phyloP scores from a whole-genome alignment of 129 eudicot species.

The Solidago caesia region DNA sequence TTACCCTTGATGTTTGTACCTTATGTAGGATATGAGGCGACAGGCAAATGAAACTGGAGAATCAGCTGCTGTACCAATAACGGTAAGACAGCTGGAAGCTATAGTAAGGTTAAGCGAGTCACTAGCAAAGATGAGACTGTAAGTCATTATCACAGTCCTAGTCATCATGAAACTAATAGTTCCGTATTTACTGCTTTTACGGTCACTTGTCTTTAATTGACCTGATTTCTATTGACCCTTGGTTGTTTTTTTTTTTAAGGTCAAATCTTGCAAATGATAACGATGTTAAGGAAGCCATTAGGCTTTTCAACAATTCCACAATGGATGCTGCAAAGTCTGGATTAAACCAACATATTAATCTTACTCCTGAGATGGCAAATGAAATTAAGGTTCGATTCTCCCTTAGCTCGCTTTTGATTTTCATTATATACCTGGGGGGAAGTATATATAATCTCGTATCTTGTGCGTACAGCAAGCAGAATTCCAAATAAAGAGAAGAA shows the following conservation, averaged over 20 bases:
- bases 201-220: neutral
- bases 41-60: conserved; percentile 97
- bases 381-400: conserved; percentile 73
- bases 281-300: conserved; percentile 74
- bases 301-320: conserved; percentile 77
- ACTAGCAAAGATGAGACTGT: conserved; percentile 92
- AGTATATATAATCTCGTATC: neutral
- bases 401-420: neutral
- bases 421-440: neutral
- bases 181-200: neutral
- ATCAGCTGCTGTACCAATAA: conserved; percentile 94
- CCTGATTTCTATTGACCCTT: neutral
- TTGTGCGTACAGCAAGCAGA: conserved; percentile 76
- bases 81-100: conserved; percentile 99
- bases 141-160: conserved; percentile 40
- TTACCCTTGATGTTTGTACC: neutral
- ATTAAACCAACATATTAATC: conserved; percentile 78
- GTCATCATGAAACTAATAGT: neutral
- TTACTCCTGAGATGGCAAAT: conserved; percentile 84
- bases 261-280: conserved; percentile 72
- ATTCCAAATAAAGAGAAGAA: conserved; percentile 87
- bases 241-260: conserved; percentile 40
- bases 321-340: conserved; percentile 99
- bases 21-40: conserved; percentile 81
- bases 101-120: conserved; percentile 92